A percentile compares a stretch with the other conserved stretches of the same genome.
Evolutionary conservation across 257 asterid species (phyloP).

Genomic region (Cynanchum wilfordii): DNA sequence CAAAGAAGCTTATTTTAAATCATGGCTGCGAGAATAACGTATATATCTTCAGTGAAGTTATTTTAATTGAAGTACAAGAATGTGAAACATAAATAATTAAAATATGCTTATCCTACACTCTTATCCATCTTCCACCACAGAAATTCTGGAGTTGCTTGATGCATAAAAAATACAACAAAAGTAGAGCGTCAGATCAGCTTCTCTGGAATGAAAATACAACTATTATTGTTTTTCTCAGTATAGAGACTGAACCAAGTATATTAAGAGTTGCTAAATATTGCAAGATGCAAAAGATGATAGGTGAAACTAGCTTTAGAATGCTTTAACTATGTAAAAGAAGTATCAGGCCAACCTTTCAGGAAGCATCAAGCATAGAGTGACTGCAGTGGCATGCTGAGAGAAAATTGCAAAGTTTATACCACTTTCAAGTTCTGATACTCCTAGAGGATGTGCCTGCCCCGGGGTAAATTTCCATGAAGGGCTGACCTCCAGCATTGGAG

Average conservation of each 20-base stretch:
- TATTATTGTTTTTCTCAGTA: not conserved
- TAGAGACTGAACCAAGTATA: not conserved
- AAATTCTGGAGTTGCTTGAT: not conserved
- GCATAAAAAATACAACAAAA: not conserved
- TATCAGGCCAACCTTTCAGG: slow-evolving; percentile 47
- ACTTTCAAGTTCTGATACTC: slow-evolving; percentile 72
- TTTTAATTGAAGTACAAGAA: not conserved
- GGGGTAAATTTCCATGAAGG: slow-evolving; percentile 46
- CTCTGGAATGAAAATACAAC: not conserved
- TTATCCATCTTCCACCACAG: not conserved
- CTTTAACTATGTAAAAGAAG: not conserved
- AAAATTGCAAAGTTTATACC: slow-evolving; percentile 88
- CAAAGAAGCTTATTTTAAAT: not conserved
- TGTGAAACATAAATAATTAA: not conserved
- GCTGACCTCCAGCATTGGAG: slow-evolving; percentile 32
- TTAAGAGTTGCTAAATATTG: not conserved
- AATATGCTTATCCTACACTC: not conserved
- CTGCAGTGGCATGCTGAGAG: slow-evolving; percentile 79
- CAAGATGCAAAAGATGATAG: not conserved
- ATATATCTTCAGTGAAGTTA: not conserved
- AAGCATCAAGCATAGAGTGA: slow-evolving; percentile 72
- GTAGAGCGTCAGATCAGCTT: not conserved
- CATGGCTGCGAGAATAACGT: not conserved
- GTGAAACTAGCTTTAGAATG: not conserved
- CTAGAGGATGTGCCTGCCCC: slow-evolving; percentile 84